A percentile compares a stretch with the other conserved stretches of the same genome.
phyloP scores from a whole-genome alignment of 202 grass and related monocot genomes.

The Panicum hallii region DNA sequence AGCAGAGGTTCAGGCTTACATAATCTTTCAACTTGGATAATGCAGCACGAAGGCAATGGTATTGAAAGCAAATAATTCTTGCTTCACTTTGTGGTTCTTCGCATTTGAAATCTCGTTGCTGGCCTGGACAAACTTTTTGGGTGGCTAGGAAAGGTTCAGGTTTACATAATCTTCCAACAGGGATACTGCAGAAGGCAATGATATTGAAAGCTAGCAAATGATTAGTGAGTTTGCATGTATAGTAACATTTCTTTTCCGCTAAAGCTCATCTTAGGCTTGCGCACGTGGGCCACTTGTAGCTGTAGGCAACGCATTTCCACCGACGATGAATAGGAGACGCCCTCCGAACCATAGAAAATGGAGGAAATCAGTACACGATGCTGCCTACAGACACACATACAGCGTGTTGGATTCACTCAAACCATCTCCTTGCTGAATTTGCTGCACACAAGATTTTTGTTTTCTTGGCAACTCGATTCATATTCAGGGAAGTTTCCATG shows the following conservation, averaged over 20 bases:
- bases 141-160: neutral
- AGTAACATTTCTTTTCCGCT: neutral
- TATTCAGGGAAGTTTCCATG: neutral
- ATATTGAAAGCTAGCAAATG: neutral
- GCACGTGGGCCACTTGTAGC: constrained; percentile 3
- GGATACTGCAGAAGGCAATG: neutral
- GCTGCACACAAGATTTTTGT: neutral
- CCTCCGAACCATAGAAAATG: neutral
- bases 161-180: constrained; percentile 8
- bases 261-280: neutral
- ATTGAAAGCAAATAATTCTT: neutral
- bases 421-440: neutral
- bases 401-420: constrained; percentile 3
- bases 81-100: neutral
- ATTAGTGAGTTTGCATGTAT: neutral
- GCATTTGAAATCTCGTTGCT: neutral
- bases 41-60: neutral
- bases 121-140: no score
- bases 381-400: constrained; percentile 19
- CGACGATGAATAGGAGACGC: constrained; percentile 2
- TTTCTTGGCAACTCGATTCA: neutral
- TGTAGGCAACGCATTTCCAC: neutral
- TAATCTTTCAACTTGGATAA: constrained; percentile 6
- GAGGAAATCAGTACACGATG: neutral
- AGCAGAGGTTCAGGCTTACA: neutral